Evolutionary conservation across 495 filamentous ascomycete genomes (phyloP).

Genomic region (Aspergillus wentii): DNA sequence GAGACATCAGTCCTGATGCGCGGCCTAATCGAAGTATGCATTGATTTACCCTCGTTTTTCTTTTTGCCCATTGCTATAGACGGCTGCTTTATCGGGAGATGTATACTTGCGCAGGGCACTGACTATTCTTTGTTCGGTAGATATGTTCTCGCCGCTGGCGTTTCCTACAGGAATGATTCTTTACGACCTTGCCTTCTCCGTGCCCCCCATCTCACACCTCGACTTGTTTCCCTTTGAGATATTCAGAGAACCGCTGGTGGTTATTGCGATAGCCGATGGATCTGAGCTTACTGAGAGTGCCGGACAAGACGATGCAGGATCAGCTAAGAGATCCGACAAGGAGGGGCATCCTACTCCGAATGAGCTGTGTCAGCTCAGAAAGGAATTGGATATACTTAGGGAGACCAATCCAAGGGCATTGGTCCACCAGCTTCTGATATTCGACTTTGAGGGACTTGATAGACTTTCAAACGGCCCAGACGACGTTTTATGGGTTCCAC

Average conservation of each 20-base stretch:
- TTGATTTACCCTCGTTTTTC: not conserved
- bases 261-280: constrained; percentile 77
- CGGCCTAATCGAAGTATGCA: constrained; percentile 81
- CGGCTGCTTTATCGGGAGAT: not conserved
- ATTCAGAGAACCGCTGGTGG: constrained; percentile 71
- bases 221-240: constrained; percentile 80
- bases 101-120: constrained; percentile 20
- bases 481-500: constrained; percentile 67
- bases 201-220: constrained; percentile 71
- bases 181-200: constrained; percentile 80
- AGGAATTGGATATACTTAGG: constrained; percentile 50
- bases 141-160: constrained; percentile 91
- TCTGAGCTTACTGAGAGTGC: constrained; percentile 44
- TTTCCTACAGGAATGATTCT: constrained; percentile 87
- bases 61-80: not conserved
- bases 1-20: constrained; percentile 85
- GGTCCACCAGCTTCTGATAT: constrained; percentile 73
- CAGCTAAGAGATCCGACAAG: constrained; percentile 6
- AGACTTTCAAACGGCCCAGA: constrained; percentile 39
- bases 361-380: constrained; percentile 57
- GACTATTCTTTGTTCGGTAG: constrained; percentile 39
- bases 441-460: constrained; percentile 55
- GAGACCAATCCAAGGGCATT: constrained; percentile 71
- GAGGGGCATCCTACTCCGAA: constrained; percentile 30
- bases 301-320: constrained; percentile 21